Percentiles rank a stretch among this genome's conserved stretches.
Conservation (phyloP, 2,329 filamentous ascomycete species). For the Microcyclospora pomicola region DNA sequence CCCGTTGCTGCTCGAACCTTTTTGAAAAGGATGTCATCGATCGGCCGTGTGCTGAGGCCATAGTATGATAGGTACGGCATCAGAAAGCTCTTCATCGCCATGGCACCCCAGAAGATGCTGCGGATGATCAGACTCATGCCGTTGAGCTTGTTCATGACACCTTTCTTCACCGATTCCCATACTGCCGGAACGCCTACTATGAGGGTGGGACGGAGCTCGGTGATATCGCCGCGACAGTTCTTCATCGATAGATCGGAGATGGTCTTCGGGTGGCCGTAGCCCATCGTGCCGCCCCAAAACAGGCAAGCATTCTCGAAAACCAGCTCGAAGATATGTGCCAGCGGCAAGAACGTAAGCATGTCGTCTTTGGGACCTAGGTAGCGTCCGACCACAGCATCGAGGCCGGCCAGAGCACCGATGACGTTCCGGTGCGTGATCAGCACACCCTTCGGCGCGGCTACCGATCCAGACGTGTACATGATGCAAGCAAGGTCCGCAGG, state of each 20-base stretch:
- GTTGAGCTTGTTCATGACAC: constrained; percentile 64
- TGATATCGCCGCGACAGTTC: constrained; percentile 82
- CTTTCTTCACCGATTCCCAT: constrained; percentile 91
- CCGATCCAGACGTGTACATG: constrained; percentile 70
- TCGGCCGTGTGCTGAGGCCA: constrained; percentile 27
- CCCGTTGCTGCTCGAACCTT: constrained; percentile 80
- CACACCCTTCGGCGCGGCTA: constrained; percentile 73
- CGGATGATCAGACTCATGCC: constrained; percentile 50
- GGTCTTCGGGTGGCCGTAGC: constrained; percentile 2
- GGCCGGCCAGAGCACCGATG: constrained; percentile 63
- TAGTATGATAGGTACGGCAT: constrained; percentile 29
- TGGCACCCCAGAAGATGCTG: constrained; percentile 58
- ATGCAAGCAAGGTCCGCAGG: constrained; percentile 64
- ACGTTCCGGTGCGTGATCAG: constrained; percentile 64
- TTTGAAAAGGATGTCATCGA: constrained; percentile 73
- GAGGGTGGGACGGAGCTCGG: constrained; percentile 70
- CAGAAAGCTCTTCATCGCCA: constrained; percentile 44
- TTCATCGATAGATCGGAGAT: constrained; percentile 53
- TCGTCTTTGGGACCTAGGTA: constrained; percentile 61
- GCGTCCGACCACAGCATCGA: constrained; percentile 58
- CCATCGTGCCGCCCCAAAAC: constrained; percentile 59
- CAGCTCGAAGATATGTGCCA: constrained; percentile 88
- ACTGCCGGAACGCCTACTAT: constrained; percentile 85
- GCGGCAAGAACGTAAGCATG: constrained; percentile 77
- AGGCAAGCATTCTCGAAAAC: constrained; percentile 79